These are phyloP conservation scores for Sporisorium graminicola DNA, from an alignment of 1,284 basidiomycete species.

Conservation along the genomic window DNA sequence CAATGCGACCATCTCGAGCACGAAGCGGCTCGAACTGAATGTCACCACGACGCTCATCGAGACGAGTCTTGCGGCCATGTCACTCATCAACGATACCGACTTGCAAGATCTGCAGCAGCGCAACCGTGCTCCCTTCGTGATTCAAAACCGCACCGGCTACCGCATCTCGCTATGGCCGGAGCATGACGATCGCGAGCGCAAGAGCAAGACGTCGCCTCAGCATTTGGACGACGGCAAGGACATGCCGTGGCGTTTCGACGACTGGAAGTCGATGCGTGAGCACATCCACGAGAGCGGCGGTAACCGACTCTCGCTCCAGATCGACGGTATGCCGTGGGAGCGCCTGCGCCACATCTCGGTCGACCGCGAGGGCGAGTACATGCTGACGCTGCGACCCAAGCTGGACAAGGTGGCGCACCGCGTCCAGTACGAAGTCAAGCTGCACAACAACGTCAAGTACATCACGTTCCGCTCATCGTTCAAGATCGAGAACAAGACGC, in stretches of 20 bases:
- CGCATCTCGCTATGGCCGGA: slow-evolving; percentile 69
- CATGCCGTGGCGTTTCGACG: slow-evolving; percentile 96
- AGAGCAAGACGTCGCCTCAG: slow-evolving; percentile 63
- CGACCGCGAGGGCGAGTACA: slow-evolving; percentile 92
- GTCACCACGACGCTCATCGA: slow-evolving; percentile 93
- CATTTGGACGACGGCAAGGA: slow-evolving; percentile 78
- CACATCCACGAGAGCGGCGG: slow-evolving; percentile 58
- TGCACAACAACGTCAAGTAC: slow-evolving; percentile 93
- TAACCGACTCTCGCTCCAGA: slow-evolving; percentile 72
- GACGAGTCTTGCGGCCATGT: slow-evolving; percentile 79
- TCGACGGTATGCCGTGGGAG: slow-evolving; percentile 92
- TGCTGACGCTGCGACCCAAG: slow-evolving; percentile 86
- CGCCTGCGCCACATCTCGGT: slow-evolving; percentile 89
- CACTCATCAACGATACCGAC: slow-evolving; percentile 79
- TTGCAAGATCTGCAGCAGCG: slow-evolving; percentile 68
- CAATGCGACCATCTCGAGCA: slow-evolving; percentile 79
- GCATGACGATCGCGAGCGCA: slow-evolving; percentile 73
- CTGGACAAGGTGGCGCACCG: slow-evolving; percentile 82
- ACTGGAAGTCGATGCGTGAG: slow-evolving; percentile 93
- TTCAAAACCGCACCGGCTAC: slow-evolving; percentile 90
- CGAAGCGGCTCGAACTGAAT: slow-evolving; percentile 90
- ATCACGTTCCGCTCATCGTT: slow-evolving; percentile 95
- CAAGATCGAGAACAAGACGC: slow-evolving; percentile 89
- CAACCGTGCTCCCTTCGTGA: slow-evolving; percentile 90
- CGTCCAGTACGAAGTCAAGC: slow-evolving; percentile 88